Base-by-base conservation (phyloP, 2,329 filamentous ascomycete genomes). In the Dactylellina sp. region DNA sequence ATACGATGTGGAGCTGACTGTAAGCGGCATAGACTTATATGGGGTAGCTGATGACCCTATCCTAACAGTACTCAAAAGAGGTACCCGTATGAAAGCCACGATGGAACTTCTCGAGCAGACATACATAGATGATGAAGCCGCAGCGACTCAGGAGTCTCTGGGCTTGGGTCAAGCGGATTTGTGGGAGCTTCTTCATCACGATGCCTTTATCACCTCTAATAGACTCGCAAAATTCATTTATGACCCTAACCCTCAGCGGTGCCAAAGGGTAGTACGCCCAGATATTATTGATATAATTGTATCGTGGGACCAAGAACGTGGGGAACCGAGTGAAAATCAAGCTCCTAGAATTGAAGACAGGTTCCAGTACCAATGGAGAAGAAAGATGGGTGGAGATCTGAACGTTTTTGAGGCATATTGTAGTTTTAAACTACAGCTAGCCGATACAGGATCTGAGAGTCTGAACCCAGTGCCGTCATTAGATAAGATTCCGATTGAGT, bases 91-190 rank as follows among this genome's bases (percentile, higher is more conserved):
- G n/a, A 68, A 60, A 46, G 53, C 53, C 28, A 18, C 52, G 24
- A 40, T 59, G 53, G 63, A 60, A 24, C 22, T 50, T 25, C 52
- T 68, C 1, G 53, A 59, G 25, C 52, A 14, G n/a, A 52, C 12
- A 1, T 68, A 50, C 32, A 32, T 7, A 12, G 63, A 68, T 4
- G 63, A 68, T 9, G 52, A 59, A 22, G 1, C 14, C 4, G 44
- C 20, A 0, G n/a, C 32, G 4, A 1, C n/a, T 1, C 7, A 16
- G 7, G 63, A 68, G 4, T 1, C 42, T 24, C 3, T 4, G 14
- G 11, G 42, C 7, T 20, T 28, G 6, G 22, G 44, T 24, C 6
- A 24, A 2, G 11, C 11, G 9, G 42, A 49, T 5, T 6, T 16
- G 22, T 2, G 9, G 11, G 14, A 6, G 2, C n/a, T 49, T 7